A percentile compares a stretch with the other conserved stretches of the same genome.
Conservation (phyloP, 2,329 filamentous ascomycete genomes). For the Penicillium psychrosexuale region DNA sequence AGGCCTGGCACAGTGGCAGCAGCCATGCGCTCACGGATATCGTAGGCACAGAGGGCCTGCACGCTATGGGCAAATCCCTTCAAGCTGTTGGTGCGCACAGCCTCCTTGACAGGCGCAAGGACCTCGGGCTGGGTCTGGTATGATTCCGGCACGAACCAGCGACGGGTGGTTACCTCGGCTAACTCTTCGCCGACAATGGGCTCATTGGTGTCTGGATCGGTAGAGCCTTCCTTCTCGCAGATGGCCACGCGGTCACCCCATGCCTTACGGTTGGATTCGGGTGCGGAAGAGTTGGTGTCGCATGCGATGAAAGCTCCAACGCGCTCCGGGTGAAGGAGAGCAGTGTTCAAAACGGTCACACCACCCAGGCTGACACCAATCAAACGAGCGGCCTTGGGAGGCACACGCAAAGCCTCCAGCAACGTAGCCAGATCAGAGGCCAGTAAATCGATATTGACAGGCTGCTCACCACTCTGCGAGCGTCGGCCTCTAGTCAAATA, state of each 20-base stretch:
- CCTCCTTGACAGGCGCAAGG: constrained; percentile 60
- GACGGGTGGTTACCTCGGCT: constrained; percentile 66
- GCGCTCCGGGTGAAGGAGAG: constrained; percentile 61
- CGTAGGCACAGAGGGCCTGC: constrained; percentile 56
- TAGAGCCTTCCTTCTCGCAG: constrained; percentile 55
- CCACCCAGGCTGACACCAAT: constrained; percentile 80
- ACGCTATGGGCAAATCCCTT: constrained; percentile 78
- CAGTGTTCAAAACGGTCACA: constrained; percentile 70
- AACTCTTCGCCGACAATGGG: constrained; percentile 61
- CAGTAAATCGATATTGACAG: constrained; percentile 62
- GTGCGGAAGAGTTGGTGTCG: constrained; percentile 73
- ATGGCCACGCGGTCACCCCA: constrained; percentile 75
- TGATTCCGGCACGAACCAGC: constrained; percentile 67
- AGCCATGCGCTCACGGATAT: constrained; percentile 47
- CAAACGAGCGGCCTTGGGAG: constrained; percentile 59
- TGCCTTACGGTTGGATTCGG: constrained; percentile 69
- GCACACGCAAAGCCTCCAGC: constrained; percentile 66
- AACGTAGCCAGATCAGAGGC: constrained; percentile 65
- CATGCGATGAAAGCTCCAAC: constrained; percentile 66
- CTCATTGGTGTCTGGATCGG: constrained; percentile 40
- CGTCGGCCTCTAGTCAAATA: constrained; percentile 73
- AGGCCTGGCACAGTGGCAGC: constrained; percentile 46
- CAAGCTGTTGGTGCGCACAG: constrained; percentile 67
- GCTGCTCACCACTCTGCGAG: constrained; percentile 34
- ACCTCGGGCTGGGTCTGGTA: constrained; percentile 55